Evolutionary conservation across 106 monocot species (phyloP), one percentile per base, ranked within the genome.

Genomic region (Allium sativum): DNA sequence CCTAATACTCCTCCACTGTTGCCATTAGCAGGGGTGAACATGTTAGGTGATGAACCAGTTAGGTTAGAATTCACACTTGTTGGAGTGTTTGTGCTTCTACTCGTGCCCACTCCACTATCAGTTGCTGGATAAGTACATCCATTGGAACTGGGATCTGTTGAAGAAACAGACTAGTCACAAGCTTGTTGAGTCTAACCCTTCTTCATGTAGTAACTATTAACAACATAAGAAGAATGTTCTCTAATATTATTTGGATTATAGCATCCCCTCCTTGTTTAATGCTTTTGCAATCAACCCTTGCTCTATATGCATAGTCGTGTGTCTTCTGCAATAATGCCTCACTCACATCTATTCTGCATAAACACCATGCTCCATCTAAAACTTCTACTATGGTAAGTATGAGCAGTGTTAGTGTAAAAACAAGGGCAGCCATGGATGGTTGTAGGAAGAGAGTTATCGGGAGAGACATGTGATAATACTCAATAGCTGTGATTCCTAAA

Each of bases 191-290:
- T 41, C 61, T 79, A 78, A 18, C 68, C 76, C 21, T 78, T 81
- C 44, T 63, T 73, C 89, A 84, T 84, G 74, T 70, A 89, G 48
- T 81, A 89, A 70, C 89, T 84, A 55, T 84, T 89, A 59, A 54
- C 84, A 47, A 84, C 89, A 70, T 84, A 89, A 46, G 68, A 74
- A 55, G 84, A 89, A 70, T 84, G 89, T 19, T 73, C 50, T 48
- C 31, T 67, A 44, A 81, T 81, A 18, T 69, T 81, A 68, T 81
- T 78, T 45, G 60, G 84, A 10, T 51, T 55, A 56, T 55, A 89
- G 59, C 89, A 68, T 71, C 63, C 16, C 89, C 84, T 53, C 53
- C 84, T 43, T 76, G 76, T 12, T 44, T 70, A 22, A 79, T 68
- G n/a, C 81, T 57, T 21, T 10, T 58, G 67, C 89, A 89, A 59